phyloP scores from a whole-genome alignment of 192 early-diverging fungal genomes.

The Backusella tarrabulga region DNA sequence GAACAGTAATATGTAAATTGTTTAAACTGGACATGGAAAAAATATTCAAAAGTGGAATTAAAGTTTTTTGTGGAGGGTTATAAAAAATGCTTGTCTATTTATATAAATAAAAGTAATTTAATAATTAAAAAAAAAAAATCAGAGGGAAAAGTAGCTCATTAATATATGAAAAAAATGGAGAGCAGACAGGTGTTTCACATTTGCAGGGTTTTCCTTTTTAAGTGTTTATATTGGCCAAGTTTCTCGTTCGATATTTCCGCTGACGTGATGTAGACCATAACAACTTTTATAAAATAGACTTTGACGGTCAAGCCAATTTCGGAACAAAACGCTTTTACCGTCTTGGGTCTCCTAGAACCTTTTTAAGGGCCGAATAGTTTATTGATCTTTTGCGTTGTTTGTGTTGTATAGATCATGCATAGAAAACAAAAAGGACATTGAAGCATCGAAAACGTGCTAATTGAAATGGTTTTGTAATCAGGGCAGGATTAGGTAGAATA shows the following conservation, averaged over 20 bases:
- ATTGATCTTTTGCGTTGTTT: too few relatives aligned
- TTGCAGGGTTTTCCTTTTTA: background rate
- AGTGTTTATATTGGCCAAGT: constrained; percentile 7
- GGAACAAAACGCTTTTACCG: background rate
- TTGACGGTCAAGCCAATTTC: background rate
- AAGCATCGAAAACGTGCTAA: background rate
- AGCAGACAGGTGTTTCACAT: background rate
- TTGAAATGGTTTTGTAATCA: background rate
- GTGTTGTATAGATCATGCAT: too few relatives aligned
- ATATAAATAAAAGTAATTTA: background rate
- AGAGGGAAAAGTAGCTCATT: background rate
- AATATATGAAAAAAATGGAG: background rate
- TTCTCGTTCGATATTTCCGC: constrained; percentile 6
- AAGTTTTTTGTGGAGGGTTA: background rate
- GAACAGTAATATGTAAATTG: background rate
- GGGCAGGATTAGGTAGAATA: background rate
- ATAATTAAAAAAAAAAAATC: background rate
- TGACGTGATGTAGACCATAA: background rate
- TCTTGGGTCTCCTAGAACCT: background rate
- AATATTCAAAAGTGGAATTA: background rate
- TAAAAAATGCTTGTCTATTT: background rate
- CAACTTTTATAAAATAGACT: background rate
- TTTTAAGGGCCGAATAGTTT: background rate
- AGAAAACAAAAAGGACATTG: too few relatives aligned
- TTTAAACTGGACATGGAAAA: background rate